Evolutionary conservation across 1,139 yeast species (phyloP), one percentile per base, ranked within the genome.

Genomic region (Yamadazyma sp.): DNA sequence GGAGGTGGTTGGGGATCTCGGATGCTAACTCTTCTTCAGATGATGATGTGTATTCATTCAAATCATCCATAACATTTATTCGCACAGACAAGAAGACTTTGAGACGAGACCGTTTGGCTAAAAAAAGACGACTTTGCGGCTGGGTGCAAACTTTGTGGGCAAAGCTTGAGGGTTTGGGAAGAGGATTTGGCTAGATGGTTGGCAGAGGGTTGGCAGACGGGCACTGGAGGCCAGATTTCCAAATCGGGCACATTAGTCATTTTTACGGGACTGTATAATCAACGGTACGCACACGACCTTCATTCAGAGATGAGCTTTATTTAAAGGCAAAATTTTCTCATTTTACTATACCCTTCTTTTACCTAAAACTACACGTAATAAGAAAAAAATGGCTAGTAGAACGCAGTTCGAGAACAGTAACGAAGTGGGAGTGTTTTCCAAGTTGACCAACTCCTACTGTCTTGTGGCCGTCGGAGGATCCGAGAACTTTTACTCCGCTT

Each of bases 401-500:
- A 70, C 76, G 25, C 77, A 82, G 73, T 92, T 92, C 75, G 98
- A 92, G 73, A 92, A 92, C 70, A 89, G 97, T 42, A 92, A 92
- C 64, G 98, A 92, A 73, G 92, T 94, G 48, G 99, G 99, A 61
- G 99, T 94, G 43, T 94, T 94, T 61, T 77, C 97, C 67, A 92
- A 89, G 64, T 78, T 94, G 54, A 94, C 99, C 58, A 94, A 94
- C 77, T 84, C 96, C 31, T 94, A 92, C 76, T 86, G 95, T 61
- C 76, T 94, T 54, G 97, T 92, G 42, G 95, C 98, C 12, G 90
- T 94, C 40, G 98, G 98, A 46, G 97, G 97, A 25, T 88, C 97
- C 33, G 97, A 94, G 68, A 94, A 94, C 72, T 94, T 94, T 58
- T 94, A 92, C 71, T 82, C 97, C 47, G 95, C 97, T 30, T 92